Conservation (phyloP, 352 stramenopile genomes). For the Phytophthora capsici region DNA sequence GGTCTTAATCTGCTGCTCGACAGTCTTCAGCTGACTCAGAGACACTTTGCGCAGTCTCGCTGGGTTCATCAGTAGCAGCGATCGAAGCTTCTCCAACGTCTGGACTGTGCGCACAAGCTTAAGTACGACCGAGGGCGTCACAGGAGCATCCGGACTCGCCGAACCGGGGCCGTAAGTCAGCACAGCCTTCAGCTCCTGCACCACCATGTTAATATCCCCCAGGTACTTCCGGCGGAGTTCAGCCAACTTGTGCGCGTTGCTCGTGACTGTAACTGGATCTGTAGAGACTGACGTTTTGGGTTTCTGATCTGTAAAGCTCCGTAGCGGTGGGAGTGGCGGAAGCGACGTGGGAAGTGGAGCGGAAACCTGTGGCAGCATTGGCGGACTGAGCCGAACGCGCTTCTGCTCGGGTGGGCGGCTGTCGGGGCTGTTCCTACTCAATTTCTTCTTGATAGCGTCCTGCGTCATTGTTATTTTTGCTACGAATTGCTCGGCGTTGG, state of each 20-base stretch:
- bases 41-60: slow-evolving; percentile 30
- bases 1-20: slow-evolving; percentile 46
- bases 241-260: slow-evolving; percentile 27
- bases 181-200: slow-evolving; percentile 40
- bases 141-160: slow-evolving; percentile 17
- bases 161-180: slow-evolving; percentile 35
- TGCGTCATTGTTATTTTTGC: slow-evolving; percentile 12
- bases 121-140: slow-evolving; percentile 26
- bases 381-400: slow-evolving; percentile 34
- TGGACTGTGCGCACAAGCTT: slow-evolving; percentile 47
- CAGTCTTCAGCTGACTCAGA: slow-evolving; percentile 31
- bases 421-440: slow-evolving; percentile 1
- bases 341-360: not conserved
- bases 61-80: slow-evolving; percentile 38
- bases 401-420: slow-evolving; percentile 16
- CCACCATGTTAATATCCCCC: slow-evolving; percentile 39
- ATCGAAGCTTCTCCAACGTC: slow-evolving; percentile 43
- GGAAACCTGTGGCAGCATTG: slow-evolving; percentile 11
- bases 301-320: slow-evolving; percentile 1
- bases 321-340: slow-evolving; percentile 25
- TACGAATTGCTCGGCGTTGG: not conserved
- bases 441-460: slow-evolving; percentile 20
- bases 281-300: not conserved
- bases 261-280: not conserved
- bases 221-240: slow-evolving; percentile 37